These are phyloP conservation scores for Setomelanomma holmii DNA, from an alignment of 2,329 filamentous ascomycete species.

Conservation along the genomic window DNA sequence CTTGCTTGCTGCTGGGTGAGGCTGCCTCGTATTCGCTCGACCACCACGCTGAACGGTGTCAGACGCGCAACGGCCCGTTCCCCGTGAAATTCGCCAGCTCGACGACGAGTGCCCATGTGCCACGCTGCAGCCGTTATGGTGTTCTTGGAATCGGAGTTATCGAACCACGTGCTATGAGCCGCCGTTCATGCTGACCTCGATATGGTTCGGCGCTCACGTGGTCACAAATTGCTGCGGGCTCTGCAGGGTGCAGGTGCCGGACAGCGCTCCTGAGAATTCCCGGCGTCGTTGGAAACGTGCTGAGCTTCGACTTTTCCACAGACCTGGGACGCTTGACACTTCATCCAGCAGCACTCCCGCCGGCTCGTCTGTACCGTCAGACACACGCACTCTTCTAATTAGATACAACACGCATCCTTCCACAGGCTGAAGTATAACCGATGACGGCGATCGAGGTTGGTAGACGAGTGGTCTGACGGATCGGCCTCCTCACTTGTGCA, in stretches of 20 bases:
- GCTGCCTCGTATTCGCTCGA: slow-evolving; percentile 19
- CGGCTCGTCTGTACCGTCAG: slow-evolving; percentile 12
- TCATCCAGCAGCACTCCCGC: slow-evolving; percentile 8
- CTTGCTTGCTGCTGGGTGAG: neutral
- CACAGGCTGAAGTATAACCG: slow-evolving; percentile 17
- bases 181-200: too few relatives aligned
- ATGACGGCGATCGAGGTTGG: too few relatives aligned
- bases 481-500: too few relatives aligned
- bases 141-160: too few relatives aligned
- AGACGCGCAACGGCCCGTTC: slow-evolving; percentile 40
- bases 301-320: slow-evolving; percentile 14
- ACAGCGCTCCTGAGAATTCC: slow-evolving; percentile 6
- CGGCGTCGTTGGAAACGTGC: neutral
- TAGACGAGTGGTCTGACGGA: too few relatives aligned
- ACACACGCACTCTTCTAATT: slow-evolving; percentile 9
- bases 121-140: too few relatives aligned
- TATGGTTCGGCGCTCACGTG: slow-evolving; percentile 21
- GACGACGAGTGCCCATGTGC: neutral
- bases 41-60: slow-evolving; percentile 24
- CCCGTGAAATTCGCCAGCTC: slow-evolving; percentile 18
- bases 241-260: slow-evolving; percentile 6
- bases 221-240: slow-evolving; percentile 17
- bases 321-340: slow-evolving; percentile 20
- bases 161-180: too few relatives aligned
- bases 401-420: slow-evolving; percentile 8